Evolutionary conservation across 371 early-diverging fungal species (phyloP).

Genomic region (Mortierella sp.): DNA sequence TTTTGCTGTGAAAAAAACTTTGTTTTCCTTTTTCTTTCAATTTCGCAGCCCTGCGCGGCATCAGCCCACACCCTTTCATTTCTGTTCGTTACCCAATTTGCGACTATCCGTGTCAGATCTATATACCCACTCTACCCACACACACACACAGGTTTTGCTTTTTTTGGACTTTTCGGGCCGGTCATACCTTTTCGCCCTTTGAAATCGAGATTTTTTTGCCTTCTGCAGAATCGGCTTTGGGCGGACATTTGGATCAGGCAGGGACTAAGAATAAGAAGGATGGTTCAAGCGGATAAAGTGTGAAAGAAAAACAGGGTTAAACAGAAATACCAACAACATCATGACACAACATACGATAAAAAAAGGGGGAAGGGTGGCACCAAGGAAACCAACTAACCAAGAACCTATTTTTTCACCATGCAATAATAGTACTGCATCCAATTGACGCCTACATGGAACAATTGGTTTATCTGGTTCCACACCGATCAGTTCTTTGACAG

Average conservation of each 20-base stretch:
- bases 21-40: neutral
- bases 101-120: neutral
- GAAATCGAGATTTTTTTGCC: neutral
- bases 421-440: conserved; percentile 41
- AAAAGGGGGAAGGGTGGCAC: too few relatives aligned
- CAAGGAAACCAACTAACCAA: neutral
- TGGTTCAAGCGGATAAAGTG: neutral
- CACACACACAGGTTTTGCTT: neutral
- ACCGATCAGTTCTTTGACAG: conserved; percentile 75
- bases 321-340: neutral
- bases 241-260: neutral
- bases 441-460: conserved; percentile 51
- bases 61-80: neutral
- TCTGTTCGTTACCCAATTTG: neutral
- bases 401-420: neutral
- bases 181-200: neutral
- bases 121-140: neutral
- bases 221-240: neutral
- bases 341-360: neutral
- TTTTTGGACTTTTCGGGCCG: neutral
- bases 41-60: neutral
- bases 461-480: conserved; percentile 70
- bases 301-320: conserved; percentile 8
- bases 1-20: too few relatives aligned
- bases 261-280: neutral